Evolutionary conservation across 495 filamentous ascomycete species (phyloP).

Genomic region (Corynascus novoguineensis): DNA sequence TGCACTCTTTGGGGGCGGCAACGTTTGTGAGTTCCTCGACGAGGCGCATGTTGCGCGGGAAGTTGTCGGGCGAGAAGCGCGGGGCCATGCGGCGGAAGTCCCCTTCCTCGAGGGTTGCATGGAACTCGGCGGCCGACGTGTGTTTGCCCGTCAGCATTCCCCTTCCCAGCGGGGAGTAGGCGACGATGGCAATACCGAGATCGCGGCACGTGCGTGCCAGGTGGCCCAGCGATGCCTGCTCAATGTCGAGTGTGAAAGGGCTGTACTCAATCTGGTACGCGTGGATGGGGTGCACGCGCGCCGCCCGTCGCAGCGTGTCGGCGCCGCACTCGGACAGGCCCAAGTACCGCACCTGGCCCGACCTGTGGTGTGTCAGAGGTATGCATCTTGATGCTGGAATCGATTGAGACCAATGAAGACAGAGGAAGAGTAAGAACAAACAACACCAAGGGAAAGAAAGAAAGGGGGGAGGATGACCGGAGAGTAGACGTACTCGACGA

Average conservation of each 20-base stretch:
- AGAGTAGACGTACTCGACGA: conserved; percentile 9
- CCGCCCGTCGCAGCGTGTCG: conserved; percentile 27
- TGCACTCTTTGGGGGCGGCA: conserved; percentile 62
- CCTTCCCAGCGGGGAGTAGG: conserved; percentile 48
- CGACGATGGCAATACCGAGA: conserved; percentile 67
- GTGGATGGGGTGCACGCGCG: conserved; percentile 22
- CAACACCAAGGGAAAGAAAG: too few relatives aligned
- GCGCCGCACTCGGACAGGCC: conserved; percentile 34
- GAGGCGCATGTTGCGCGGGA: conserved; percentile 68
- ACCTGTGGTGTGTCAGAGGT: conserved; percentile 17
- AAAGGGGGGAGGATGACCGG: conserved; percentile 10
- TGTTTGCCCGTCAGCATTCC: conserved; percentile 60
- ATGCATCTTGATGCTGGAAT: neutral
- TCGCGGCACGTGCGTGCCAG: conserved; percentile 20
- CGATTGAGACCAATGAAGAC: too few relatives aligned
- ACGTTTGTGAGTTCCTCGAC: conserved; percentile 59
- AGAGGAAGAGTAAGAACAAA: too few relatives aligned
- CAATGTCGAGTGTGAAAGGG: conserved; percentile 23
- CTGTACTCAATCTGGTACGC: conserved; percentile 29
- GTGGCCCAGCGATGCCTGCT: conserved; percentile 9
- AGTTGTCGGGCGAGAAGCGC: conserved; percentile 63
- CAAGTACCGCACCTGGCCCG: conserved; percentile 42
- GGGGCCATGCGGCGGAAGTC: conserved; percentile 48
- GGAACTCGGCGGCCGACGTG: conserved; percentile 57
- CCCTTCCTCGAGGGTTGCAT: too few relatives aligned